Base-by-base conservation (phyloP, 495 filamentous ascomycete species). In the Aspergillus campestris region DNA sequence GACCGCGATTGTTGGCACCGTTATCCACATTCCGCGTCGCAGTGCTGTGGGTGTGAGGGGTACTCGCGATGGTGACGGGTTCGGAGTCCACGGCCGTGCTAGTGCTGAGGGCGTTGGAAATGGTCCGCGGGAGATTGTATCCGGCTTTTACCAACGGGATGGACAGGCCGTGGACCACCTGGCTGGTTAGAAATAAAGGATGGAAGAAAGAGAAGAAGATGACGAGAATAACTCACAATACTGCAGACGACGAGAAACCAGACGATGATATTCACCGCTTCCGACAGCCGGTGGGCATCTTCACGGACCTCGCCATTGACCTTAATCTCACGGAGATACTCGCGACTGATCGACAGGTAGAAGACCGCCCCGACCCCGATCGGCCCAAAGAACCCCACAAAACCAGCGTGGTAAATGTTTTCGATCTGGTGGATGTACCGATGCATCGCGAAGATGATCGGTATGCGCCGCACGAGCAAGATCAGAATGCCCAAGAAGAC, bases 351-450 rank as follows among this genome's bases (percentile, higher is more conserved):
- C 51, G 87, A 90, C 14, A 95, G 73, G 58, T 95, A 95, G 63
- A 94, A 95, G 35, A 95, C 75, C 4, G 89, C 88, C 36, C 84
- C 87, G 6, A 95, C 87, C n/a, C 91, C 90, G 48, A 97, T 91
- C 8, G 89, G 91, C 0, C 90, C 91, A 53, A 95, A 95, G 71
- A 94, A 94, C 5, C 89, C 91, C 29, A 89, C 85, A 50, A 94
- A 94, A 1, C 82, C 66, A 3, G 89, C 87, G 49, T 94, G 86
- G 8, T 70, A 69, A 7, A 78, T 52, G 34, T 84, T 75, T 48
- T 89, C 81, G 40, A 94, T 87, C 59, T 94, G 88, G 38, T 79
- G 81, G 40, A 95, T 90, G 42, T 75, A 73, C 59, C 78, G 83
- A 63, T 87, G 83, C 57, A 90, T 66, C 8, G 74, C 75, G 31